Base-by-base conservation (phyloP, 1,284 basidiomycete genomes). In the Irpex rosettiformis region DNA sequence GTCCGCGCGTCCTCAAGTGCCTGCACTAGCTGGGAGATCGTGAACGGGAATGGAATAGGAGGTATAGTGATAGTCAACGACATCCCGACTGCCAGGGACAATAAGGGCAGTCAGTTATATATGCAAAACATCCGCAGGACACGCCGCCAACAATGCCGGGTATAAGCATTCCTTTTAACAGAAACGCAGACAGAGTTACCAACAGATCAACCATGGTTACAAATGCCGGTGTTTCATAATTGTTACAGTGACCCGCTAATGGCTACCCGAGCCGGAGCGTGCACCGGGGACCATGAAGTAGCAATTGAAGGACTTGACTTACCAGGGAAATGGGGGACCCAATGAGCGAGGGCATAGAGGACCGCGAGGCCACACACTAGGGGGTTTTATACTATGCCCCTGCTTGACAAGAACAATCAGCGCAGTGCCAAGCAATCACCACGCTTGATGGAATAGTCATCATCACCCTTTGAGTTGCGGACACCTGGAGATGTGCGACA, bases 1-100 rank as follows among this genome's bases (percentile, higher is more conserved):
- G 67, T 60, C 48, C 60, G 43, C 4, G 60, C 64, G 42, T 65
- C 64, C 42, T 57, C 30, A 3, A 67, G 58, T 22, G 52, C 63
- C 57, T 61, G 60, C 49, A 58, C 54, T 25, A 61, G 22, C 27
- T 51, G 48, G 13, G 48, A 24, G 24, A 51, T 24, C 13, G 48
- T 51, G 48, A 51, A 22, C 13, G 48, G 10, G 27, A 18, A 13
- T 27, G 27, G 27, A 16, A 51, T 51, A 16, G 48, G 48, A 51
- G 27, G 27, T 51, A 51, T 51, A 8, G 25, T 11, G 5, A 28
- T 28, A 7, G 25, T 11, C 6, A 28, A 6, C 11, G 48, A 51
- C 48, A 51, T 51, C 48, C 48, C 48, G 48, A 22, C 48, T 27
- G 18, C 48, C 48, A 28, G 25, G 24, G 13, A 13, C 22, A 51